Base-by-base conservation (phyloP, 2,329 filamentous ascomycete genomes). In the Neofusicoccum ribis region DNA sequence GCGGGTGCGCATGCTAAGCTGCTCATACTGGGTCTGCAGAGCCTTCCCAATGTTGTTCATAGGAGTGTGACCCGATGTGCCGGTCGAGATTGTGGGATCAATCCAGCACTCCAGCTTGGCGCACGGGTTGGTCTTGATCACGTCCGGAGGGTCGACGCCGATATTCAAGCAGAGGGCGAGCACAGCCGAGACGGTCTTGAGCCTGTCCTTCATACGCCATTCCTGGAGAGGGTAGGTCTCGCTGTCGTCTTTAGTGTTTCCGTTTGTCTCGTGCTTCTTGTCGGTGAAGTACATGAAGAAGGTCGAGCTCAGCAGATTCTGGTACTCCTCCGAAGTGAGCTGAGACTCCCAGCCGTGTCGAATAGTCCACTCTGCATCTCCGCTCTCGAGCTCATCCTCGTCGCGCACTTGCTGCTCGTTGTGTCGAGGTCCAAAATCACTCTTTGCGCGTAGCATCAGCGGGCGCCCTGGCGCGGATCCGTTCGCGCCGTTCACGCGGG, bases 281-380 rank as follows among this genome's bases (percentile, higher is more conserved):
- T 99, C 95, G 68, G 94, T 97, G 78, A 91, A 99, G 80, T 99
- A 99, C 94, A 98, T 98, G 82, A 97, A 98, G 88, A 96, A 99
- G 70, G 92, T 96, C 75, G 90, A 93, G 61, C 91, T 92, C 68
- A 97, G 83, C 69, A 93, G 86, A 65, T 91, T 90, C 71, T 96
- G 90, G 72, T 96, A 93, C 74, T 97, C 92, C 70, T 93, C 91
- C 5, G 91, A 96, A 74, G 92, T 91, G 76, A 96, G 93, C 77
- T 97, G 92, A 70, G 93, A 91, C 74, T 96, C 92, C 82, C 95
- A 97, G 54, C 93, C 93, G 80, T 97, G 93, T 56, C 93, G 87
- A 76, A 89, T 86, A 68, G 83, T 76, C 74, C 83, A 85, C 68
- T 82, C 80, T 69, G 82, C 84, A 67, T 85, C 85, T 43, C 79